Percentiles rank a stretch among this genome's conserved stretches.
These are phyloP conservation scores for Arthrinium phaeospermum DNA, from an alignment of 2,329 filamentous ascomycete species.

Conservation along the genomic window DNA sequence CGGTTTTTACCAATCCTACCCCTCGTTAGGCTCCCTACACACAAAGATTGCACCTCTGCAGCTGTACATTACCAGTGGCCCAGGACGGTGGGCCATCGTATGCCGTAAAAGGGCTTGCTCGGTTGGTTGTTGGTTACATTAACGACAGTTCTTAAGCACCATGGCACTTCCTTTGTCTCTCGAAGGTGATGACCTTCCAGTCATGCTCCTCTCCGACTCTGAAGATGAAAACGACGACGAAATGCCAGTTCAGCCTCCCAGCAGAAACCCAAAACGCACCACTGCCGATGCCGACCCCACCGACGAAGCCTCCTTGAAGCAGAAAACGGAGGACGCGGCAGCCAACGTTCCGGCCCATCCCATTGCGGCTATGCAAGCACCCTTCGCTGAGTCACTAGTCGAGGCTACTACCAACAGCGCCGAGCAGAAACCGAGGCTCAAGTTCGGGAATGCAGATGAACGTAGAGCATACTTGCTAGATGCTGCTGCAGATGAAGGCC, in stretches of 20 bases:
- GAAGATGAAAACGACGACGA: slow-evolving; percentile 24
- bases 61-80: neutral
- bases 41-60: neutral
- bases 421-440: slow-evolving; percentile 56
- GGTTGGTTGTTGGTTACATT: neutral
- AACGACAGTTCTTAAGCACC: neutral
- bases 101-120: slow-evolving; percentile 1
- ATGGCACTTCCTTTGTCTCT: slow-evolving; percentile 24
- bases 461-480: slow-evolving; percentile 73
- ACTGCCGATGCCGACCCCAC: slow-evolving; percentile 28
- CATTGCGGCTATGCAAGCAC: slow-evolving; percentile 76
- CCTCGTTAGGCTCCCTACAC: neutral
- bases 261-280: slow-evolving; percentile 27
- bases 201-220: slow-evolving; percentile 26
- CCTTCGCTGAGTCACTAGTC: slow-evolving; percentile 81
- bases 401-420: slow-evolving; percentile 66
- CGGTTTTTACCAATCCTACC: neutral
- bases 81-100: slow-evolving; percentile 10
- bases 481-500: slow-evolving; percentile 69
- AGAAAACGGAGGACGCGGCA: slow-evolving; percentile 38
- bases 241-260: neutral
- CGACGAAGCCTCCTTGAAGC: slow-evolving; percentile 32
- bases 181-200: slow-evolving; percentile 24
- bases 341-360: slow-evolving; percentile 63
- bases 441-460: slow-evolving; percentile 60